Conservation (phyloP, 805 yeast species). For the Ogataea chonburiensis region DNA sequence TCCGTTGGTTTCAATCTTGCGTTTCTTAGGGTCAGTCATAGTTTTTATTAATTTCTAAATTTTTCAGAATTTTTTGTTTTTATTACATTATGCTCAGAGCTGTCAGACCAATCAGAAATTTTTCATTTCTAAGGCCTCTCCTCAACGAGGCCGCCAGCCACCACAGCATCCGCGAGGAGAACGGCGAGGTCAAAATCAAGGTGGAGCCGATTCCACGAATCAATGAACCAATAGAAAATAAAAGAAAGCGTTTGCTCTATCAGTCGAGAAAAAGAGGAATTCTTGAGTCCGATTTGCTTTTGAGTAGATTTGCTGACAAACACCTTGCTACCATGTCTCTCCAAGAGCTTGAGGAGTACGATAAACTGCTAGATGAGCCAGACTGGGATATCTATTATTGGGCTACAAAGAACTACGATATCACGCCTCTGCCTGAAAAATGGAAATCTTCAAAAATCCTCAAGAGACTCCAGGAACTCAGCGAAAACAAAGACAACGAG, state of each 20-base stretch:
- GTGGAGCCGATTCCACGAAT: conserved; percentile 78
- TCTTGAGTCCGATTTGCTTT: conserved; percentile 83
- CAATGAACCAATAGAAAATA: conserved; percentile 69
- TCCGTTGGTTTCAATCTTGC: conserved; percentile 18
- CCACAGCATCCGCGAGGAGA: conserved; percentile 26
- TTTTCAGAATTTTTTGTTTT: conserved; percentile 1
- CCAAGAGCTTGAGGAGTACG: conserved; percentile 82
- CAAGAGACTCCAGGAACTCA: conserved; percentile 63
- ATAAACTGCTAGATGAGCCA: conserved; percentile 80
- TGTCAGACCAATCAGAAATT: conserved; percentile 11
- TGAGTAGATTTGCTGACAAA: conserved; percentile 81
- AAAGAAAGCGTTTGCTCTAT: conserved; percentile 84
- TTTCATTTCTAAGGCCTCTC: conserved; percentile 10
- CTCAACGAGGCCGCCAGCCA: conserved; percentile 23
- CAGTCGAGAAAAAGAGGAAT: conserved; percentile 96
- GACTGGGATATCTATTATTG: conserved; percentile 99
- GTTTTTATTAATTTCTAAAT: conserved; percentile 1
- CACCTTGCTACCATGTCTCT: conserved; percentile 57
- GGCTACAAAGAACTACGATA: conserved; percentile 83
- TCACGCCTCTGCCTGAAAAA: conserved; percentile 82
- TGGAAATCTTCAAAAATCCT: conserved; percentile 75
- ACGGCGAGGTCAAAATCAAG: conserved; percentile 52
- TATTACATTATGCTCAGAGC: conserved; percentile 6
- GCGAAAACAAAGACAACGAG: conserved; percentile 68
- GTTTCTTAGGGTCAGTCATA: conserved; percentile 20